Percentiles rank a stretch among this genome's conserved stretches.
These are phyloP conservation scores for Carex scoparia DNA, from an alignment of 176 grass and related monocot species.

Conservation along the genomic window DNA sequence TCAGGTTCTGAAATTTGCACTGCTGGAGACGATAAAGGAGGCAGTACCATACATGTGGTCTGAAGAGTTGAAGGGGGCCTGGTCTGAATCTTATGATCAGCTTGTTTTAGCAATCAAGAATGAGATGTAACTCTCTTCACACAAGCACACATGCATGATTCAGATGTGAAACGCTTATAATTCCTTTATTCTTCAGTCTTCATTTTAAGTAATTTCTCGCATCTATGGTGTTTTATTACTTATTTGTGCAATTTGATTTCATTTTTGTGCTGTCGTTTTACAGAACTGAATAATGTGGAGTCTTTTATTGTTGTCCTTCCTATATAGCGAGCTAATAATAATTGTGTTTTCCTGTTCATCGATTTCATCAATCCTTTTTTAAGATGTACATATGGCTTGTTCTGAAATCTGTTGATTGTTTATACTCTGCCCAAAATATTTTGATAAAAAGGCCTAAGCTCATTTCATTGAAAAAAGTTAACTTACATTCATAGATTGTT, in stretches of 20 bases:
- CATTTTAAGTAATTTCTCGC: neutral
- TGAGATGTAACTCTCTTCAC: neutral
- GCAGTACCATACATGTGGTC: conserved; percentile 22
- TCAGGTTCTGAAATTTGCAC: conserved; percentile 26
- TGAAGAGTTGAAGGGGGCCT: conserved; percentile 18
- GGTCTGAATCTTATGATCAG: conserved; percentile 23
- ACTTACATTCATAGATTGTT: no score
- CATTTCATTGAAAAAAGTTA: no score
- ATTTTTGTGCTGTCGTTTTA: neutral
- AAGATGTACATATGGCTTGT: no score
- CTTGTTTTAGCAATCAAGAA: conserved; percentile 22
- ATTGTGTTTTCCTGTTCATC: no score
- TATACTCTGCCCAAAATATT: no score
- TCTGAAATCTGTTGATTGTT: no score
- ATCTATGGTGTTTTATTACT: neutral
- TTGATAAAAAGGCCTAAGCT: no score
- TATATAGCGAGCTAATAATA: no score
- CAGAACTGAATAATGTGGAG: neutral
- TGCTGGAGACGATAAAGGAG: conserved; percentile 25
- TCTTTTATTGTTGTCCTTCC: neutral
- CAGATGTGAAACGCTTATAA: neutral
- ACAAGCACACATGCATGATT: neutral
- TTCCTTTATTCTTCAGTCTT: neutral
- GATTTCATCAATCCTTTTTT: no score
- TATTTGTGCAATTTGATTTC: neutral